Base-by-base conservation (phyloP, 352 stramenopile genomes). In the Globisporangium echinulatum region DNA sequence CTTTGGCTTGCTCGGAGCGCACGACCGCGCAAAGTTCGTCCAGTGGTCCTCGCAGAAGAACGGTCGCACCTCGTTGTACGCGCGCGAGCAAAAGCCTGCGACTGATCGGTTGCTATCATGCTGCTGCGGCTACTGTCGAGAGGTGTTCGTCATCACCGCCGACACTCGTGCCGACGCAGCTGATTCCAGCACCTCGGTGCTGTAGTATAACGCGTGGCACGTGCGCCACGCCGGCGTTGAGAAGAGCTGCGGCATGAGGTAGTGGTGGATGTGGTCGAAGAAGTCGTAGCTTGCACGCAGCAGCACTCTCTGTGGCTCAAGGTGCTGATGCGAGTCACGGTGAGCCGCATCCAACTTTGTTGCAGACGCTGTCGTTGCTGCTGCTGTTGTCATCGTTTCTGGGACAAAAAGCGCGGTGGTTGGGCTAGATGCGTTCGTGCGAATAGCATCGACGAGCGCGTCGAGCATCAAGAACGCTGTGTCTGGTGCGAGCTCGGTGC, bases 241-340 rank as follows among this genome's bases (percentile, higher is more conserved):
- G 37, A 64, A 64, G 17, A 64, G 7, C 13, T 55, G 25, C 4
- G 52, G 52, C 6, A 58, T 10, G 36, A 64, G 43, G 52, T 64
- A 59, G 59, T 66, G 54, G 60, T 66, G 49, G 40, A 61, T 51
- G 4, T 48, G 54, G 40, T 64, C 60, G 25, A 57, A 66, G 48
- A 52, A 59, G 3, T 39, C 37, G 19, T 59, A 59, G 13, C 36
- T 49, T 9, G n/a, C 46, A n/a, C 46, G 13, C 11, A 56, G 46
- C 11, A 49, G 46, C 14, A 49, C 1, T 15, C 8, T 19, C 11
- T n/a, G 46, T 19, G 46, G 46, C 46, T 25, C 13, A 33, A 17
- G 11, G 7, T 7, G 40, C 11, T 44, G 40, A 25, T 25, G 19
- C 19, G 19, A 25, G 19, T 25, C 19, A 25, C 19, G 19, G 19